Evolutionary conservation across 352 stramenopile species (phyloP), one percentile per base, ranked within the genome.

Genomic region (Globisporangium okanoganense): DNA sequence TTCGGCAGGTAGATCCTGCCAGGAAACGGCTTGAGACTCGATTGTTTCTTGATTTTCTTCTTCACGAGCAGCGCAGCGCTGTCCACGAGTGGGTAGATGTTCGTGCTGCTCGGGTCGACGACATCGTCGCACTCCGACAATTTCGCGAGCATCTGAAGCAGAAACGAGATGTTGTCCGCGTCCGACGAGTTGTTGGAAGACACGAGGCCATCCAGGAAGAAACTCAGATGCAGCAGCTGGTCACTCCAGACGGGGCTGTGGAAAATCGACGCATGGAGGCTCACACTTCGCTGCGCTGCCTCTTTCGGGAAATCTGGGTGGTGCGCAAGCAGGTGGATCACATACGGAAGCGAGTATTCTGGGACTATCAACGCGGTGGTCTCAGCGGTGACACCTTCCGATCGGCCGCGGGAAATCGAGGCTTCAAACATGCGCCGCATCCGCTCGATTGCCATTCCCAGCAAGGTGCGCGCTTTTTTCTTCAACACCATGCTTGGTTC

Each of bases 31-130:
- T 91, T 88, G 51, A 96, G 60, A 63, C 92, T 93, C 10, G 80
- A 86, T 62, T 91, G 85, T 3, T 85, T 90, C 69, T 92, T 91
- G 59, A 96, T 94, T 43, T 87, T 86, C 40, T 87, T 89, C 60
- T 91, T 91, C 29, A 96, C 68, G 24, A 91, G 48, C 1, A 64
- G 38, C 0, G 81, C 79, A 1, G 72, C 68, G 22, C 65, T 87
- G 29, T 88, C 82, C 29, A 92, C 72, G 16, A 94, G 57, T 16
- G 81, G 72, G 60, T 91, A 91, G 31, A 92, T 82, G 35, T 72
- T 62, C 14, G 69, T 72, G 9, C 62, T 69, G 9, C 71, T 68
- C 8, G 74, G 70, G 45, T 74, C 65, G 8, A 62, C 66, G 7
- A 71, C 75, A 51, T 96, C 85, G 27, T 90, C 80, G 51, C 81